Conservation (phyloP, 1,284 basidiomycete genomes). For the Austroboletus novae-zelandiae region DNA sequence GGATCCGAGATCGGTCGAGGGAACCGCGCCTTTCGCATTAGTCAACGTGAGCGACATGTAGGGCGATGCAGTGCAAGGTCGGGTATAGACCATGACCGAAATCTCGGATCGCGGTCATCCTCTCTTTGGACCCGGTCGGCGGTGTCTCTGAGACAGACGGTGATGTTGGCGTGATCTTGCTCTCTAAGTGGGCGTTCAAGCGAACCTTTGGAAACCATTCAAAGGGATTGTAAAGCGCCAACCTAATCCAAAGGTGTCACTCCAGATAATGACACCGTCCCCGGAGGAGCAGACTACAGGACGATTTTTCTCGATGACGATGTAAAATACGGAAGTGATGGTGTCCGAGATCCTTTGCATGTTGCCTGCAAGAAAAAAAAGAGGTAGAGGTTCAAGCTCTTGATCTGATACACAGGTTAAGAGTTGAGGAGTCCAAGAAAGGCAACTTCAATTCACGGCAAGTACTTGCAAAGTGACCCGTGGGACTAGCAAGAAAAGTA, state of each 20-base stretch:
- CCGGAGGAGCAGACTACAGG: slow-evolving; percentile 17
- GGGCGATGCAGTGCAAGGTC: slow-evolving; percentile 15
- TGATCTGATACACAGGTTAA: too few species aligned
- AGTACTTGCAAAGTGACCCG: too few species aligned
- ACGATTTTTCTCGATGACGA: slow-evolving; percentile 19
- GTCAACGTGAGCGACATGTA: slow-evolving; percentile 23
- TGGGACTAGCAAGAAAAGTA: too few species aligned
- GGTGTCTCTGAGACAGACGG: slow-evolving; percentile 12
- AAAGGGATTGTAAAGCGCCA: slow-evolving; percentile 23
- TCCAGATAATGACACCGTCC: slow-evolving; percentile 18
- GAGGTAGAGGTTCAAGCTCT: too few species aligned
- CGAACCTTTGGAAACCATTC: slow-evolving; percentile 28
- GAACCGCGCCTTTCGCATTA: slow-evolving; percentile 12
- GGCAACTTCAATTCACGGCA: too few species aligned
- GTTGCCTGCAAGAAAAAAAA: too few species aligned
- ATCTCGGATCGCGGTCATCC: slow-evolving; percentile 15
- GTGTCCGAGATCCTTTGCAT: slow-evolving; percentile 31
- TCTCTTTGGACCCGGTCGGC: slow-evolving; percentile 11
- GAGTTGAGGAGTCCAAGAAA: too few species aligned
- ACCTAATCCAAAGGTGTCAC: slow-evolving; percentile 28
- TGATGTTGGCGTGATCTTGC: slow-evolving; percentile 20
- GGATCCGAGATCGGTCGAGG: slow-evolving; percentile 12
- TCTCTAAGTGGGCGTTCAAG: slow-evolving; percentile 19
- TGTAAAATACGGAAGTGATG: slow-evolving; percentile 24
- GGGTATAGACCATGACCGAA: slow-evolving; percentile 24